Evolutionary conservation across 2,329 filamentous ascomycete species (phyloP), one percentile per base, ranked within the genome.

Genomic region (Phaeosphaeria sp.): DNA sequence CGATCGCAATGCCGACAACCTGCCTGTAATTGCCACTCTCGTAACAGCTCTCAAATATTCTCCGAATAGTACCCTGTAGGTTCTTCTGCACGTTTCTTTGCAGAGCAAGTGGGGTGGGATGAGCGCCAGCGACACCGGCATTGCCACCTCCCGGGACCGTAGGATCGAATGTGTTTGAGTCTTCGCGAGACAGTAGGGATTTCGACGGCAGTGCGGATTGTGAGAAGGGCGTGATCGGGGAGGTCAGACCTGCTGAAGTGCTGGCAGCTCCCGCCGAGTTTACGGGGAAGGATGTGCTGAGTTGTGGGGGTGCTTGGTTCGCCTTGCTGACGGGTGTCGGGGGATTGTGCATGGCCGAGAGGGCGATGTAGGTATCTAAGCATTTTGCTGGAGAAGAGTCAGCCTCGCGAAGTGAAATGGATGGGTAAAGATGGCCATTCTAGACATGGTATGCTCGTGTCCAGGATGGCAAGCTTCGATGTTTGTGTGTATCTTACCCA

Each of bases 1-100:
- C 95, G 36, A 99, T 90, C 9, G 95, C 93, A 67, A 99, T 97
- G 55, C 95, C 95, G 44, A 99, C 92, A 7, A 99, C 95, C 78
- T 99, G 95, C 67, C 92, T 89, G 79, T 97, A 99, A 61, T 92
- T 89, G 61, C 91, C 92, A 69, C 93, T 88, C 64, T 87, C 84
- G 72, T 97, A 89, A 79, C 94, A 98, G 77, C 87, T 91, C 79
- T 96, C 91, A 67, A 99, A 98, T 43, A 99, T 85, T 54, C 92
- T 88, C 77, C 96, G 90, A 64, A 98, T 93, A 51, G 97, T 88
- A 45, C 84, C 82, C 71, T 96, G 91, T 49, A 99, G 84, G 48
- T 92, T 91, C 57, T 87, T 87, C 73, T 94, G 90, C 18, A 93
- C 92, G 63, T 86, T 86, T 61, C 88, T 84, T 72, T 93, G 85